Conservation (phyloP, 2,329 filamentous ascomycete genomes). For the Cryphonectria japonica region DNA sequence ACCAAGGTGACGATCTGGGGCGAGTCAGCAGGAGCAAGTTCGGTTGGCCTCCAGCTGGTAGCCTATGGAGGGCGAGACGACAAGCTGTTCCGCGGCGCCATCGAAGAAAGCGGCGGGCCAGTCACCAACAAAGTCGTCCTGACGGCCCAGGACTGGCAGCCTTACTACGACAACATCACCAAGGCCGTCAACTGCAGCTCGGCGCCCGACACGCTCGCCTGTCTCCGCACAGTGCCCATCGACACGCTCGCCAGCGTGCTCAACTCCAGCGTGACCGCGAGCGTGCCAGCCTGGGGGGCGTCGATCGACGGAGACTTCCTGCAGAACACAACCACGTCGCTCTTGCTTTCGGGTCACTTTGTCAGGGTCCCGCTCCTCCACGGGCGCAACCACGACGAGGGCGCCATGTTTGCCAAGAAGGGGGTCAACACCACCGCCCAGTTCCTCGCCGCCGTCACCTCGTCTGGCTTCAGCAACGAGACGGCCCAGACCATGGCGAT, state of each 20-base stretch:
- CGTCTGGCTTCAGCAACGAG: conserved; percentile 17
- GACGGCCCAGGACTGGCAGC: conserved; percentile 27
- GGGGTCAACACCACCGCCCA: conserved; percentile 5
- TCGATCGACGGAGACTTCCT: conserved; percentile 28
- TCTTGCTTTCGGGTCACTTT: conserved; percentile 13
- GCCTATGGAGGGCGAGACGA: conserved; percentile 48
- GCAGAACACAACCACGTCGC: conserved; percentile 15
- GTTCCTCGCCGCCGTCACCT: not conserved
- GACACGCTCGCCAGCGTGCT: conserved; percentile 16
- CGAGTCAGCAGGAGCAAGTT: conserved; percentile 50
- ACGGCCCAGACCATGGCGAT: conserved; percentile 15
- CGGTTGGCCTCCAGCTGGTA: conserved; percentile 36
- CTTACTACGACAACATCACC: conserved; percentile 23
- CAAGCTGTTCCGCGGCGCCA: conserved; percentile 45
- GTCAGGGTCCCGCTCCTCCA: conserved; percentile 19
- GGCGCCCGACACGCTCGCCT: conserved; percentile 23
- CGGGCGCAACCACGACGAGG: conserved; percentile 23
- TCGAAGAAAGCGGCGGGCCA: conserved; percentile 31
- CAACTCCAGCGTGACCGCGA: conserved; percentile 20
- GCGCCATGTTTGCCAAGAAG: conserved; percentile 5
- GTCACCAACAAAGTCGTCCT: not conserved
- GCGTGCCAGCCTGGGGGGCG: conserved; percentile 6
- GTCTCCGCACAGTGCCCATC: conserved; percentile 24
- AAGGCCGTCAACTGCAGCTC: conserved; percentile 18
- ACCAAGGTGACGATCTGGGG: conserved; percentile 43